Base-by-base conservation (phyloP, 495 filamentous ascomycete species). In the Penicillium steckii region DNA sequence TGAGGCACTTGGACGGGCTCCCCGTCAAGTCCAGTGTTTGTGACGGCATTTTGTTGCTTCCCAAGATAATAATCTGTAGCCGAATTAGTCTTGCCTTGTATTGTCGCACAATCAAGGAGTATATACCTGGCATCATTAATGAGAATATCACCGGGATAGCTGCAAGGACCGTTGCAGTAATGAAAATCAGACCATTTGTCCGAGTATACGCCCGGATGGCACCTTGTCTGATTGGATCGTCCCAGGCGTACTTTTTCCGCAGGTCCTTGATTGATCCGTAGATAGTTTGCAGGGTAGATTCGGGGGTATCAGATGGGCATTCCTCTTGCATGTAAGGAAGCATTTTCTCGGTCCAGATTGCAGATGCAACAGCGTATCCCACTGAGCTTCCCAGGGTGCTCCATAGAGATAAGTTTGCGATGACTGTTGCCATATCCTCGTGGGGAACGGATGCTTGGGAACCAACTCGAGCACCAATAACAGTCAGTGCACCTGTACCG, bases 51-150 rank as follows among this genome's bases (percentile, higher is more conserved):
- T 22, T 44, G 41, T 10, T 44, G 41, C 21, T 44, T 44, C 5
- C 41, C 41, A 13, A 44, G 41, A 10, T 44, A 44, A 25, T 44
- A 44, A 44, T 26, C 41, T n/a, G n/a, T n/a, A n/a, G n/a, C n/a
- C n/a, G n/a, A n/a, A n/a, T n/a, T n/a, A n/a, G n/a, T n/a, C n/a
- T n/a, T n/a, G n/a, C n/a, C n/a, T n/a, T n/a, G n/a, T n/a, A n/a
- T n/a, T n/a, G n/a, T n/a, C n/a, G n/a, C n/a, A n/a, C n/a, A n/a
- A n/a, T n/a, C n/a, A n/a, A n/a, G n/a, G n/a, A n/a, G n/a, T n/a
- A n/a, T n/a, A n/a, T n/a, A n/a, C n/a, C n/a, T 5, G 41, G 41
- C 41, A 44, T 44, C 10, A 44, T n/a, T 4, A 44, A 44, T 1
- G 41, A 44, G 2, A 18, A 12, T 10, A 44, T 25, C 3, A 44